These are phyloP conservation scores for Aspergillus ruber DNA, from an alignment of 2,329 filamentous ascomycete species.

Conservation along the genomic window DNA sequence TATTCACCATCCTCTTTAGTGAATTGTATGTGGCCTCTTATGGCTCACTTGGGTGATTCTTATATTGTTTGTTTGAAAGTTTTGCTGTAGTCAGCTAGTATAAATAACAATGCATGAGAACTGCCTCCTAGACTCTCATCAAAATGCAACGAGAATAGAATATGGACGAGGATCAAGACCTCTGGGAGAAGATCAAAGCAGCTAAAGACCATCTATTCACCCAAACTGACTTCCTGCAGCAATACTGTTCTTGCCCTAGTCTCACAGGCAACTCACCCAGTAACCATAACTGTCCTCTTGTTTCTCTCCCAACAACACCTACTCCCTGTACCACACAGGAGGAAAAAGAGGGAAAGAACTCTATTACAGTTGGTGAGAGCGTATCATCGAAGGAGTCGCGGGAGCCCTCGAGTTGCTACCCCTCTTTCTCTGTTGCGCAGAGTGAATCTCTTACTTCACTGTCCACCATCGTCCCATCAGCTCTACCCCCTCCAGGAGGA, in stretches of 20 bases:
- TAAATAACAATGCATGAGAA: too few species aligned
- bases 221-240: neutral
- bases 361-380: neutral
- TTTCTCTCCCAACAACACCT: neutral
- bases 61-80: neutral
- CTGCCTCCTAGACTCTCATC: too few species aligned
- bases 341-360: neutral
- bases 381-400: too few species aligned
- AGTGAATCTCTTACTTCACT: neutral
- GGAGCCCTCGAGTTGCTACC: neutral
- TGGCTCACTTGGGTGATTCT: neutral
- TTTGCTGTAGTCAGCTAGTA: neutral
- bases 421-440: neutral
- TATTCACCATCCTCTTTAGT: too few species aligned
- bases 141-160: neutral
- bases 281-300: neutral
- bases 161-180: slow-evolving; percentile 1
- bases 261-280: neutral
- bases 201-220: neutral
- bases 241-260: neutral
- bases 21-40: too few species aligned
- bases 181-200: slow-evolving; percentile 3
- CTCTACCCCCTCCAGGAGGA: neutral
- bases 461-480: neutral
- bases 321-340: neutral